Conservation (phyloP, 306 rosid genomes). For the Vigna reflexopilosa region DNA sequence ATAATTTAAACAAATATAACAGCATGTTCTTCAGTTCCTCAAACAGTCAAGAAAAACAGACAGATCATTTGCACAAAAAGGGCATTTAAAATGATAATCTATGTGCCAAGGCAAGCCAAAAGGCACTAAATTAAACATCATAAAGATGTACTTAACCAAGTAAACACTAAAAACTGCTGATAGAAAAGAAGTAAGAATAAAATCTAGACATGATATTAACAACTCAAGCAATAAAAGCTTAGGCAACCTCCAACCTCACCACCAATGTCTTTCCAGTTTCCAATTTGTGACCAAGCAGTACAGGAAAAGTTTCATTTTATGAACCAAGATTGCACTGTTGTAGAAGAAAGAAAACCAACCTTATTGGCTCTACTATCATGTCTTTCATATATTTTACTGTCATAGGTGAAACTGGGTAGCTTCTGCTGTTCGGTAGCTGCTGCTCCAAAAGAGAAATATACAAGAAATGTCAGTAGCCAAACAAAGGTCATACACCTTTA, state of each 20-base stretch:
- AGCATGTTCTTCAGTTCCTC: constrained; percentile 33
- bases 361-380: constrained; percentile 69
- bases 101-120: constrained; percentile 25
- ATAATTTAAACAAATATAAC: constrained; percentile 23
- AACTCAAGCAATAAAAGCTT: constrained; percentile 13
- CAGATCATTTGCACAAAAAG: constrained; percentile 22
- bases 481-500: constrained; percentile 23
- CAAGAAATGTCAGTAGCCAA: constrained; percentile 44
- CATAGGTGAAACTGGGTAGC: constrained; percentile 62
- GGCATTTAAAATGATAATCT: constrained; percentile 33
- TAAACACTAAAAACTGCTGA: not conserved
- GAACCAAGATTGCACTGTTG: constrained; percentile 27
- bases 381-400: constrained; percentile 67
- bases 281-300: constrained; percentile 16
- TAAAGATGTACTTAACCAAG: constrained; percentile 10
- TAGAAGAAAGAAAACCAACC: constrained; percentile 60
- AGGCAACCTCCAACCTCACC: constrained; percentile 33
- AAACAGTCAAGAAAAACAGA: constrained; percentile 17
- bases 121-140: constrained; percentile 10
- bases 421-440: constrained; percentile 76
- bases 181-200: not conserved
- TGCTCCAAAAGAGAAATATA: constrained; percentile 43
- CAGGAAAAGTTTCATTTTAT: constrained; percentile 35
- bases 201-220: constrained; percentile 23
- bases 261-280: not conserved